Percentiles rank a stretch among this genome's conserved stretches.
phyloP scores from a whole-genome alignment of 2,329 filamentous ascomycete genomes.

The Ophiostoma triangulosporum region DNA sequence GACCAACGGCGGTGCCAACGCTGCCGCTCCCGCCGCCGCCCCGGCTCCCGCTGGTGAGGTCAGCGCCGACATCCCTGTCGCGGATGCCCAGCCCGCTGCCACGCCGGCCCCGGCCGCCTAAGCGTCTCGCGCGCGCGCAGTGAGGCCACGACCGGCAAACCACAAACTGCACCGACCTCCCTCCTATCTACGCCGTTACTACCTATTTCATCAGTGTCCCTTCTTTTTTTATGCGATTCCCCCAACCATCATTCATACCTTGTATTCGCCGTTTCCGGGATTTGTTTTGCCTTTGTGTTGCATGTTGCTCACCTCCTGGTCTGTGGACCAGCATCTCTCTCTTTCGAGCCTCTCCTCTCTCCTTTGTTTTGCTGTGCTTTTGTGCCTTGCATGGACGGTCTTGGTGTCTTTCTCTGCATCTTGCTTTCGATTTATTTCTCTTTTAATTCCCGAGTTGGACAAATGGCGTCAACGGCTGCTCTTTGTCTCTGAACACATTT shows the following conservation, averaged over 20 bases:
- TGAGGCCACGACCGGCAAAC: too few relatives aligned
- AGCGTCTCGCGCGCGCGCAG: too few relatives aligned
- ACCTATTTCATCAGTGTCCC: background rate
- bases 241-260: background rate
- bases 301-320: too few relatives aligned
- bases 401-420: slow-evolving; percentile 10
- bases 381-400: background rate
- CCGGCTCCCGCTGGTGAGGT: slow-evolving; percentile 33
- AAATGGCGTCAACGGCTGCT: slow-evolving; percentile 19
- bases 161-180: background rate
- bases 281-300: background rate
- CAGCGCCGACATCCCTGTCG: slow-evolving; percentile 20
- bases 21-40: background rate
- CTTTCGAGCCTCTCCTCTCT: too few relatives aligned
- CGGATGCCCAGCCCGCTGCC: slow-evolving; percentile 29
- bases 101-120: slow-evolving; percentile 33
- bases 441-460: too few relatives aligned
- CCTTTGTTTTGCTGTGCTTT: slow-evolving; percentile 4
- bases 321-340: too few relatives aligned
- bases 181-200: background rate
- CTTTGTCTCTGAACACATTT: slow-evolving; percentile 15
- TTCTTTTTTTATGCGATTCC: background rate
- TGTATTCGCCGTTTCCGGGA: background rate
- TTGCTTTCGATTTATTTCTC: too few relatives aligned
- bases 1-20: slow-evolving; percentile 19